Conservation (phyloP, 805 yeast genomes). For the Kodamaea fukazawae region DNA sequence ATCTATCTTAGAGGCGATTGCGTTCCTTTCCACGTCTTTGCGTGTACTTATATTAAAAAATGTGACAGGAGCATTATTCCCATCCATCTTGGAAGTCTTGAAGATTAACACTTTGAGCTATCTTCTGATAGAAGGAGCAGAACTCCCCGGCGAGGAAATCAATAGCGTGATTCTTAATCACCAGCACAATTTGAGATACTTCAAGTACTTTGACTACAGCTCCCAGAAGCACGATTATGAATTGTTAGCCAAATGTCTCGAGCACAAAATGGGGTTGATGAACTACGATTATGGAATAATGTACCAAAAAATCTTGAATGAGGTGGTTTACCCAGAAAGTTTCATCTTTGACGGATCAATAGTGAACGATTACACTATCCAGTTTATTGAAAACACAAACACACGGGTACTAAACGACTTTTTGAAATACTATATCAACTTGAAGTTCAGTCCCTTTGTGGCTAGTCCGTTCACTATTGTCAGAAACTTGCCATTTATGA, state of each 20-base stretch:
- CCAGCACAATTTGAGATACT: slow-evolving; percentile 15
- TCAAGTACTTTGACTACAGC: slow-evolving; percentile 16
- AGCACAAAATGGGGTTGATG: slow-evolving; percentile 8
- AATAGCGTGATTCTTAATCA: not conserved
- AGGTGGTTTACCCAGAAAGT: slow-evolving; percentile 1
- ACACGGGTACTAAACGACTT: slow-evolving; percentile 10
- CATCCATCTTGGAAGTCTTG: not conserved
- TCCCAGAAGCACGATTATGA: slow-evolving; percentile 14
- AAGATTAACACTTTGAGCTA: not conserved
- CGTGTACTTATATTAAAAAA: not conserved
- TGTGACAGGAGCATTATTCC: not conserved
- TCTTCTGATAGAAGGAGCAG: slow-evolving; percentile 1
- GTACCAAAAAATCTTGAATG: slow-evolving; percentile 2
- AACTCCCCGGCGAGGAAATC: not conserved
- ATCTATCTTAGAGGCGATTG: not conserved
- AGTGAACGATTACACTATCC: slow-evolving; percentile 11
- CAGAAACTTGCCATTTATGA: slow-evolving; percentile 1
- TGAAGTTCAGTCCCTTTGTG: slow-evolving; percentile 13
- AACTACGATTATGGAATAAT: slow-evolving; percentile 16
- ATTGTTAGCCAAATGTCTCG: slow-evolving; percentile 14
- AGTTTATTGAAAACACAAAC: slow-evolving; percentile 10
- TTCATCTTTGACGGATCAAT: slow-evolving; percentile 7
- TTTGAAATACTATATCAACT: slow-evolving; percentile 11
- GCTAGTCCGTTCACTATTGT: slow-evolving; percentile 2
- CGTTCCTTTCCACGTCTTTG: not conserved